Evolutionary conservation across 371 early-diverging fungal species (phyloP).

Genomic region (Nematocida sp.): DNA sequence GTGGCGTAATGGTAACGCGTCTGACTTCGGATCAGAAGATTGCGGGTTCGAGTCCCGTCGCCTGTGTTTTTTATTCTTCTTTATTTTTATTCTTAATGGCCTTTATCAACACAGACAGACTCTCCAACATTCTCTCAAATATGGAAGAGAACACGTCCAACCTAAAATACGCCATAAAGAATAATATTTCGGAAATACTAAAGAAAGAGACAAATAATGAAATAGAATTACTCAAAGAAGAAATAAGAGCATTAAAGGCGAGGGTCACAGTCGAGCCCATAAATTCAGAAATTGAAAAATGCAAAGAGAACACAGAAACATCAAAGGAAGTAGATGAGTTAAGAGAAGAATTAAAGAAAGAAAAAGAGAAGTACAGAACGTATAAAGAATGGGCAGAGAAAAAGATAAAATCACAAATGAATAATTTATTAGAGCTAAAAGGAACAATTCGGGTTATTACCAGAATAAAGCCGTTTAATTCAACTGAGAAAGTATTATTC

Average conservation of each 20-base stretch:
- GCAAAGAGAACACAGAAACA: not conserved
- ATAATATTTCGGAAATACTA: conserved; percentile 30
- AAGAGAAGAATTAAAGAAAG: not conserved
- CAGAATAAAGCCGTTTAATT: conserved; percentile 78
- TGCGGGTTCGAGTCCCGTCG: conserved; percentile 65
- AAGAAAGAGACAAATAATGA: conserved; percentile 30
- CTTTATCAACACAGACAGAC: conserved; percentile 13
- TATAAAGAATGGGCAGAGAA: conserved; percentile 26
- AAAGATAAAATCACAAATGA: conserved; percentile 37
- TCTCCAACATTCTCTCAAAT: conserved; percentile 13
- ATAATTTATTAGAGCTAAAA: conserved; percentile 75
- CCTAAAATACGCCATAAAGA: conserved; percentile 27
- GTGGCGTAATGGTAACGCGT: conserved; percentile 66
- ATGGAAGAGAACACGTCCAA: conserved; percentile 34
- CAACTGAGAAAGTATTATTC: conserved; percentile 33
- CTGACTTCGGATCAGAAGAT: conserved; percentile 65
- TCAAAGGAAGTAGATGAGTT: not conserved
- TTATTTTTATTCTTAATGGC: conserved; percentile 21
- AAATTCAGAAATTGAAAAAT: not conserved
- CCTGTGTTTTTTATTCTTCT: conserved; percentile 41
- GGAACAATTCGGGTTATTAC: conserved; percentile 95
- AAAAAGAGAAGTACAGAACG: not conserved
- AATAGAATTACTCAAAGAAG: conserved; percentile 8
- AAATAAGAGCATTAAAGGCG: not conserved
- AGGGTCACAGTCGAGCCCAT: not conserved